Conservation (phyloP, 192 early-diverging fungal genomes). For the Geranomyces michiganensis region DNA sequence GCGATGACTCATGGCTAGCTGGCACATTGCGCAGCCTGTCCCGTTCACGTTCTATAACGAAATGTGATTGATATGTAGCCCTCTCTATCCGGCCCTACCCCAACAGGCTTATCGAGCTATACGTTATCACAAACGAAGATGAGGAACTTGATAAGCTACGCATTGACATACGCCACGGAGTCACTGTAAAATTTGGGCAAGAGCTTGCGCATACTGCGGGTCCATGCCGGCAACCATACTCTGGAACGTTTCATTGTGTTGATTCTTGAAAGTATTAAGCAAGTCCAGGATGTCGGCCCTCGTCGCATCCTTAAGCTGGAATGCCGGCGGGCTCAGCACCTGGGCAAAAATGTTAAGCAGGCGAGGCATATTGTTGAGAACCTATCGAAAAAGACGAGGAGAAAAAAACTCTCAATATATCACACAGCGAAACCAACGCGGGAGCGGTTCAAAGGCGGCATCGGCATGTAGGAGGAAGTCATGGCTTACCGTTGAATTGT, state of each 20-base stretch:
- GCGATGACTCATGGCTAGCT: no score
- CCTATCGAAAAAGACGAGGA: slow-evolving; percentile 30
- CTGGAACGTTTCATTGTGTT: slow-evolving; percentile 45
- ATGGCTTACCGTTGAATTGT: slow-evolving; percentile 25
- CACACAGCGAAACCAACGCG: no score
- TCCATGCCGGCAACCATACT: slow-evolving; percentile 30
- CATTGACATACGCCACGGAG: not conserved
- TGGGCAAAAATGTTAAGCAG: slow-evolving; percentile 61
- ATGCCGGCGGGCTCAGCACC: slow-evolving; percentile 58
- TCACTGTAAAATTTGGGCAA: slow-evolving; percentile 13
- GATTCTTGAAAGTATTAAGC: slow-evolving; percentile 55
- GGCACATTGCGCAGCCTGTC: no score
- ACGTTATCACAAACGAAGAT: not conserved
- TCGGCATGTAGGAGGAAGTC: no score
- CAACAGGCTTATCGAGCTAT: no score
- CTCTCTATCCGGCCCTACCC: no score
- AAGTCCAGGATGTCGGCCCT: slow-evolving; percentile 62
- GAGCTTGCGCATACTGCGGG: slow-evolving; percentile 2
- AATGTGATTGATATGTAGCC: no score
- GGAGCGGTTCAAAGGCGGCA: no score
- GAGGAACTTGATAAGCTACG: not conserved
- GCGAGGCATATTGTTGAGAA: slow-evolving; percentile 52
- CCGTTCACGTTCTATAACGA: no score
- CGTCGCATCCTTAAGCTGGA: slow-evolving; percentile 59
- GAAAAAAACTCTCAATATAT: no score